Evolutionary conservation across 176 grass and related monocot species (phyloP), one percentile per base, ranked within the genome.

Genomic region (Phragmites australis): DNA sequence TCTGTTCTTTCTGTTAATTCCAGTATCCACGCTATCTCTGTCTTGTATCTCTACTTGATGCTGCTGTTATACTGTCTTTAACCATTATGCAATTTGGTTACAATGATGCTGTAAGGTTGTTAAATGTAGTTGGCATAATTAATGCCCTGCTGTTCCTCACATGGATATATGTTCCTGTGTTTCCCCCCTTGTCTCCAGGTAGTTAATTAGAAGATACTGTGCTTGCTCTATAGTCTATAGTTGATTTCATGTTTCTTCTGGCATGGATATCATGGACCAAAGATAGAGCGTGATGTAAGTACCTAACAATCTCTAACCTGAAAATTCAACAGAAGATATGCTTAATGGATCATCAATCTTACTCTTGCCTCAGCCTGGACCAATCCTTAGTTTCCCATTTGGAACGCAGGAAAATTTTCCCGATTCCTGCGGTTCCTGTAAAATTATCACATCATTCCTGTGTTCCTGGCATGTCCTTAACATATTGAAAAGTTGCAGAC

Each of bases 61-160:
- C 22, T 81, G 12, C 26, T 74, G 11, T 74, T 74, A 10, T 86
- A 74, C 44, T 9, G 3, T 74, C 21, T 57, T 62, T 72, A 56
- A 39, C 1, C 17, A 41, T 21, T 75, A 61, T 59, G n/a, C 21
- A 41, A 25, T 59, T 59, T 30, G 51, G 8, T 73, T 65, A 40
- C 32, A 40, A 63, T 21, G 13, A 30, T 60, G 40, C 18, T 44
- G 40, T 32, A 47, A 66, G 6, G 14, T 37, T 70, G 23, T n/a
- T 42, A 70, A 23, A 6, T 71, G 45, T n/a, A 27, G 1, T 50
- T 39, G 4, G 23, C 16, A 58, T 72, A 72, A 50, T 12, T 40
- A 31, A 42, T 8, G 22, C 16, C 22, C 15, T 68, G 34, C 11
- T 13, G 16, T 43, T 80, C n/a, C 18, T 62, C 5, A 14, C 12